Conservation (phyloP, 2,329 filamentous ascomycete genomes). For the Beauveria asiatica region DNA sequence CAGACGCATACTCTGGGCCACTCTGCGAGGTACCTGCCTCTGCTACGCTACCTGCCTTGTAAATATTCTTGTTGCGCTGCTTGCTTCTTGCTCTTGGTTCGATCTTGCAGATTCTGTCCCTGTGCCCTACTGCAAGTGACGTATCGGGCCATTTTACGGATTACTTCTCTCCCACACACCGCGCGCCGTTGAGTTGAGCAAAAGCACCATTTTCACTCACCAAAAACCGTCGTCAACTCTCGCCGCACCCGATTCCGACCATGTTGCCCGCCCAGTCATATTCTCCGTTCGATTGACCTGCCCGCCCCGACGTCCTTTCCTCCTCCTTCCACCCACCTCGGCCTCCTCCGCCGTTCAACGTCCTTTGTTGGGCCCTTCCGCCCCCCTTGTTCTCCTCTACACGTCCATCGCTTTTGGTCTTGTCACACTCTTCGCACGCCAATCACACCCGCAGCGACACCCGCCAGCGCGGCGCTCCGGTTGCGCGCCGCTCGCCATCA, state of each 20-base stretch:
- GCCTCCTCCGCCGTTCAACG: neutral
- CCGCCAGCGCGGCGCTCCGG: neutral
- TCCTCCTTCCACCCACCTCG: neutral
- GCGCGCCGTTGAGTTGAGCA: neutral
- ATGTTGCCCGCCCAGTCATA: conserved; percentile 5
- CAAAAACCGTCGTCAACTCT: neutral
- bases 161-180: neutral
- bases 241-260: neutral
- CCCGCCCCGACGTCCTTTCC: neutral
- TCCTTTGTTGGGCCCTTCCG: neutral
- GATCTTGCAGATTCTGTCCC: conserved; percentile 1
- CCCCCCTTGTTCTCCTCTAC: neutral
- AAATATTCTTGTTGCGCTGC: neutral
- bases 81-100: neutral
- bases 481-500: conserved; percentile 23
- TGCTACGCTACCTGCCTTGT: neutral
- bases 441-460: neutral
- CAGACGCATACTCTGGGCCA: too few species aligned
- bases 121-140: neutral
- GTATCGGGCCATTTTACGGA: conserved; percentile 1
- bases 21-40: neutral
- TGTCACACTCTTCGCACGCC: neutral
- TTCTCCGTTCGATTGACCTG: conserved; percentile 5
- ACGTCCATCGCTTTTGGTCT: neutral
- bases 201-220: neutral